Conservation (phyloP, 257 asterid genomes). For the Thymus mandschuricus region DNA sequence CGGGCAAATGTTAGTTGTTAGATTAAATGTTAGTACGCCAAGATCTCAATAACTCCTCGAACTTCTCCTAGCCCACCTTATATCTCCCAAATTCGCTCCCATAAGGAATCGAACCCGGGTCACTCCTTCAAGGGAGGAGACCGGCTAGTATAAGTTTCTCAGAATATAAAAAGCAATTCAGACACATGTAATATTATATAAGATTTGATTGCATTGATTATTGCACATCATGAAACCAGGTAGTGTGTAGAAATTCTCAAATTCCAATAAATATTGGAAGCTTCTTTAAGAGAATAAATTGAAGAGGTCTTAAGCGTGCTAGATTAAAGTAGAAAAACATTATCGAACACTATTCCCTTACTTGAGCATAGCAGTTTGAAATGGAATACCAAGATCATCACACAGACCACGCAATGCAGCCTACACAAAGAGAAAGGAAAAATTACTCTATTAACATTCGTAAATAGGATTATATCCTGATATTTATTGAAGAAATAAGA, state of each 20-base stretch:
- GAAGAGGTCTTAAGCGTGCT: constrained; percentile 12
- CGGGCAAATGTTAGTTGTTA: no score
- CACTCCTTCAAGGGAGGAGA: no score
- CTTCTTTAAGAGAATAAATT: background rate
- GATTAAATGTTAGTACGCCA: no score
- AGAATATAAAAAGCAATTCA: background rate
- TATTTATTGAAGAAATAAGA: background rate
- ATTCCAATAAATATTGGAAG: background rate
- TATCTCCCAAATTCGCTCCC: no score
- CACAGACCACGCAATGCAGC: constrained; percentile 71
- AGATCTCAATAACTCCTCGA: no score
- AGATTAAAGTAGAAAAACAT: constrained; percentile 7
- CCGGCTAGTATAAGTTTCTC: background rate
- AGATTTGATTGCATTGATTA: background rate
- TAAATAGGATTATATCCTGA: constrained; percentile 10
- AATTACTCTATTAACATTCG: constrained; percentile 20
- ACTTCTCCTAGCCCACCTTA: no score
- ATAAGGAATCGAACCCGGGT: no score
- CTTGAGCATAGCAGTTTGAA: constrained; percentile 88
- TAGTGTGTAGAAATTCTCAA: background rate
- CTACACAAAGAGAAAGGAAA: constrained; percentile 44
- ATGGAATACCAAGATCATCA: constrained; percentile 77
- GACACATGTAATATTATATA: background rate
- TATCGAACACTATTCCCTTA: constrained; percentile 42
- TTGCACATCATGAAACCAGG: background rate